Percentiles rank a stretch among this genome's conserved stretches.
Conservation (phyloP, 192 early-diverging fungal genomes). For the Phlyctochytrium planicorne region DNA sequence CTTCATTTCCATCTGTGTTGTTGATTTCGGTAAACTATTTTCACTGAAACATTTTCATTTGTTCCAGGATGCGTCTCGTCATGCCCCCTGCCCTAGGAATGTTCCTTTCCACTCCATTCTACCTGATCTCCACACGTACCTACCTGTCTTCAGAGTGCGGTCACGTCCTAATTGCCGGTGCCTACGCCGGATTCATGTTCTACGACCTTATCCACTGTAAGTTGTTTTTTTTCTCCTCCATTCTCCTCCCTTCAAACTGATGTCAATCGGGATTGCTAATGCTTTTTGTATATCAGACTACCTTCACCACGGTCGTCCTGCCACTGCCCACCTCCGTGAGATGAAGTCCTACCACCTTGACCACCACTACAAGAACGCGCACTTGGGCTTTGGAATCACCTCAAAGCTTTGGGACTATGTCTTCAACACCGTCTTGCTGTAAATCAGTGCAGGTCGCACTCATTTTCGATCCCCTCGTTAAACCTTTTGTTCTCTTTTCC, state of each 20-base stretch:
- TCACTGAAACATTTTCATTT: slow-evolving; percentile 22
- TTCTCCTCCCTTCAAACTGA: slow-evolving; percentile 11
- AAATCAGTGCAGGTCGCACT: slow-evolving; percentile 5
- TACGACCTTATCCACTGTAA: slow-evolving; percentile 89
- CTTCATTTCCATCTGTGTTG: not conserved
- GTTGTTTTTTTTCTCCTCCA: not conserved
- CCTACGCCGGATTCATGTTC: slow-evolving; percentile 78
- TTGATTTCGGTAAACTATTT: slow-evolving; percentile 5
- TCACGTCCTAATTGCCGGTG: slow-evolving; percentile 72
- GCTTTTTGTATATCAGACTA: slow-evolving; percentile 69
- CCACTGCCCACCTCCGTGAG: slow-evolving; percentile 67
- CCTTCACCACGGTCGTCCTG: slow-evolving; percentile 85
- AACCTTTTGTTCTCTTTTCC: not conserved
- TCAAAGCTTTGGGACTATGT: slow-evolving; percentile 88
- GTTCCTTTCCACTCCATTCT: slow-evolving; percentile 66
- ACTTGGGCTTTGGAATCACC: slow-evolving; percentile 87
- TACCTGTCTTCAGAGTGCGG: slow-evolving; percentile 66
- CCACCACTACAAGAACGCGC: slow-evolving; percentile 79
- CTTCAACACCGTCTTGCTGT: slow-evolving; percentile 64
- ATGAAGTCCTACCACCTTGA: slow-evolving; percentile 95
- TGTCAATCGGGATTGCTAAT: no score
- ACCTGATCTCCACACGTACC: slow-evolving; percentile 35
- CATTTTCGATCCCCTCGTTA: not conserved
- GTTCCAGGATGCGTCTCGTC: slow-evolving; percentile 79
- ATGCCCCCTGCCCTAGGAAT: slow-evolving; percentile 88